phyloP scores from a whole-genome alignment of 1,284 basidiomycete species.

The Marasmius fiardii region DNA sequence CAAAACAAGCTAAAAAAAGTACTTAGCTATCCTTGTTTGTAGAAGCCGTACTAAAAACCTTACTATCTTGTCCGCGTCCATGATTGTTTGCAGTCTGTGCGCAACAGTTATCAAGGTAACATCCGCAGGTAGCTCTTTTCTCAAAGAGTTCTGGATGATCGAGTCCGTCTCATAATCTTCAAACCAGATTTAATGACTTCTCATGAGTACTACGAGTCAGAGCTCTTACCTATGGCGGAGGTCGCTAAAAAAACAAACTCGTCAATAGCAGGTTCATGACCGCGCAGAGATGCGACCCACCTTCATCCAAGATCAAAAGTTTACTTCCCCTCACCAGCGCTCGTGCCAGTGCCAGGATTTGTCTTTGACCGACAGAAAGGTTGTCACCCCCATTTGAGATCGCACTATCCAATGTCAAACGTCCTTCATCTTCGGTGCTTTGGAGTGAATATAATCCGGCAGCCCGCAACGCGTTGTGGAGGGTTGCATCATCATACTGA shows the following conservation, averaged over 20 bases:
- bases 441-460: slow-evolving; percentile 53
- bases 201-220: not conserved
- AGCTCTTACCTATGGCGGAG: slow-evolving; percentile 44
- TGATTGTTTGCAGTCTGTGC: slow-evolving; percentile 68
- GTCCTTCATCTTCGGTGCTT: slow-evolving; percentile 44
- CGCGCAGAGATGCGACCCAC: slow-evolving; percentile 23
- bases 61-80: slow-evolving; percentile 54
- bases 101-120: slow-evolving; percentile 66
- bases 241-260: slow-evolving; percentile 32
- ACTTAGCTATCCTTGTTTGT: too few species aligned
- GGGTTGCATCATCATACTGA: slow-evolving; percentile 63
- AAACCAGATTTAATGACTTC: slow-evolving; percentile 12
- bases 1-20: too few species aligned
- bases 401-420: slow-evolving; percentile 47
- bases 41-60: not conserved
- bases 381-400: slow-evolving; percentile 62
- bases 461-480: slow-evolving; percentile 52
- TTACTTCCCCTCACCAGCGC: slow-evolving; percentile 58
- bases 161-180: slow-evolving; percentile 57
- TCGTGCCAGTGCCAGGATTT: slow-evolving; percentile 59
- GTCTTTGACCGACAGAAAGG: slow-evolving; percentile 69
- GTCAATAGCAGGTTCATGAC: not conserved
- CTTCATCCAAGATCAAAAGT: slow-evolving; percentile 59
- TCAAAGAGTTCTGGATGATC: slow-evolving; percentile 55
- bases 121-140: slow-evolving; percentile 47